A percentile compares a stretch with the other conserved stretches of the same genome.
Conservation (phyloP, 2,329 filamentous ascomycete species). For the Colletotrichum brevisporum region DNA sequence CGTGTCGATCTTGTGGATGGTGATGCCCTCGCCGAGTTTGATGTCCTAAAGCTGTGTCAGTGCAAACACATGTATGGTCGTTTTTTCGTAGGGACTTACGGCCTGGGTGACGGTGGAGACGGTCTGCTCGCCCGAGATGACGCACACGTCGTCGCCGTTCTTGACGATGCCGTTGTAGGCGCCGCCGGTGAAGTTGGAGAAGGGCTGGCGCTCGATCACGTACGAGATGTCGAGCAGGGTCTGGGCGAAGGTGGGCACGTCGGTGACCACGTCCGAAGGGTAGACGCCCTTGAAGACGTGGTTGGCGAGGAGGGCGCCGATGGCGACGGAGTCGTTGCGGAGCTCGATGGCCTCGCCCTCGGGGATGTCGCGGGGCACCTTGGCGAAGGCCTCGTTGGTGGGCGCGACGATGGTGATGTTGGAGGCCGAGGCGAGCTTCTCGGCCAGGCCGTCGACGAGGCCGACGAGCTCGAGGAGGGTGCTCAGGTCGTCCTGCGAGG, state of each 20-base stretch:
- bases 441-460: constrained; percentile 46
- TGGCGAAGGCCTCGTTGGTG: constrained; percentile 52
- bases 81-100: constrained; percentile 28
- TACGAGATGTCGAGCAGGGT: constrained; percentile 49
- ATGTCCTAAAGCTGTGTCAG: constrained; percentile 44
- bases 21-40: constrained; percentile 46
- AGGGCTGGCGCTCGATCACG: constrained; percentile 50
- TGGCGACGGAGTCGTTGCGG: constrained; percentile 48
- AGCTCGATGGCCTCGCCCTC: constrained; percentile 50
- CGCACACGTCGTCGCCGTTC: constrained; percentile 48
- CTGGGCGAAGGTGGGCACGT: constrained; percentile 49
- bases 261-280: constrained; percentile 46
- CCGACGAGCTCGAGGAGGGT: constrained; percentile 44
- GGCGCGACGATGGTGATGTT: constrained; percentile 55
- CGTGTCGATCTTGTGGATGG: constrained; percentile 50
- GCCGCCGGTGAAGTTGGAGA: constrained; percentile 54
- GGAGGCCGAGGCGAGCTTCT: constrained; percentile 48
- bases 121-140: constrained; percentile 51
- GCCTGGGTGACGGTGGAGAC: constrained; percentile 51
- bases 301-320: constrained; percentile 50
- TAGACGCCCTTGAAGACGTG: constrained; percentile 51
- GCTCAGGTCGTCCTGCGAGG: constrained; percentile 44
- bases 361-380: constrained; percentile 49
- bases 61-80: too few species aligned
- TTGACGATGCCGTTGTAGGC: constrained; percentile 53